Conservation (phyloP, 2,329 filamentous ascomycete species). For the Ophiostoma piceae region DNA sequence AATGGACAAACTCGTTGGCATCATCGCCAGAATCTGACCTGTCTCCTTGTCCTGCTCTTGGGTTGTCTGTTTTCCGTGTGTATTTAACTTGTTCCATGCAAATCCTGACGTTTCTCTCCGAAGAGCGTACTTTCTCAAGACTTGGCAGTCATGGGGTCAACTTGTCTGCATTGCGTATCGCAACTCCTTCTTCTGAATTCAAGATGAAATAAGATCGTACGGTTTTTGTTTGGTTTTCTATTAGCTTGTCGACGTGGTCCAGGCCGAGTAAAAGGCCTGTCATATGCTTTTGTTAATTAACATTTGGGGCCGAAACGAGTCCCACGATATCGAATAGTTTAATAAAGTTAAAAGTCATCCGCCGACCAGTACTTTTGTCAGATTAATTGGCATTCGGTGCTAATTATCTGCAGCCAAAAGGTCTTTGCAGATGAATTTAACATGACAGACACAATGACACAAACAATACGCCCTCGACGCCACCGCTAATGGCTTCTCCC, state of each 20-base stretch:
- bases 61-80: not conserved
- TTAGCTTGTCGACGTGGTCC: not conserved
- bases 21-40: not conserved
- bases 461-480: too few species aligned
- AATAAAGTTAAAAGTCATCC: not conserved
- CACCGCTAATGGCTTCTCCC: too few species aligned
- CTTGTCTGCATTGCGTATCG: not conserved
- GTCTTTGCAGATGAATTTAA: too few species aligned
- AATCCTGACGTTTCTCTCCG: not conserved
- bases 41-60: not conserved
- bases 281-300: not conserved
- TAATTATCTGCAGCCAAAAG: too few species aligned
- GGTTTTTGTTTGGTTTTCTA: not conserved
- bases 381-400: not conserved
- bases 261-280: constrained; percentile 5
- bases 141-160: not conserved
- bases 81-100: not conserved
- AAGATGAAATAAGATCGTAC: not conserved
- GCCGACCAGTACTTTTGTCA: not conserved
- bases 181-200: not conserved
- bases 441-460: too few species aligned
- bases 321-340: too few species aligned
- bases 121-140: not conserved
- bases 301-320: not conserved
- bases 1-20: not conserved